phyloP scores from a whole-genome alignment of 352 stramenopile species.

The Chrysophaeum taylorii region DNA sequence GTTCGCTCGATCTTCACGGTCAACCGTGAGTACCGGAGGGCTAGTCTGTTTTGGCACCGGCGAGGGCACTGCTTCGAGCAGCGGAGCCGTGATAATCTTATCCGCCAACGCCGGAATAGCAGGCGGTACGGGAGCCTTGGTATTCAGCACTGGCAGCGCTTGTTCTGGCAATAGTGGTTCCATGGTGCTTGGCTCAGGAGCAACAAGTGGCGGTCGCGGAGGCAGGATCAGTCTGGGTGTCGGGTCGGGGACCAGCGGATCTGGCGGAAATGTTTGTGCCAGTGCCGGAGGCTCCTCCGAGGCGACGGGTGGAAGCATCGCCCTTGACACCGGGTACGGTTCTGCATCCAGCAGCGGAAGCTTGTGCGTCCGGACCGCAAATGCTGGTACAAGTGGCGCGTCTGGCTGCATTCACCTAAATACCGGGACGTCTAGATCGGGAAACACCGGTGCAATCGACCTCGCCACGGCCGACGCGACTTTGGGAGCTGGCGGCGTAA shows the following conservation, averaged over 20 bases:
- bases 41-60: neutral
- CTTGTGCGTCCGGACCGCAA: constrained; percentile 46
- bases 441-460: constrained; percentile 40
- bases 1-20: neutral
- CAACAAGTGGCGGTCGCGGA: no score
- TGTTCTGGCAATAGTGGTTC: no score
- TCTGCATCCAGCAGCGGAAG: constrained; percentile 47
- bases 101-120: neutral
- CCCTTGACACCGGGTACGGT: constrained; percentile 30
- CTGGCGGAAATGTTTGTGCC: no score
- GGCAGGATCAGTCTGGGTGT: no score
- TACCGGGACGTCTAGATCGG: constrained; percentile 42
- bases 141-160: constrained; percentile 1
- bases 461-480: constrained; percentile 10
- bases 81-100: neutral
- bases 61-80: neutral
- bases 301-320: constrained; percentile 23
- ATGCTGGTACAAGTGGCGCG: constrained; percentile 47
- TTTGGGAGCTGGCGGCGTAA: constrained; percentile 41
- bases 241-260: no score
- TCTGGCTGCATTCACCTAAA: constrained; percentile 47
- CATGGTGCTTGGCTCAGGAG: no score
- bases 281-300: no score
- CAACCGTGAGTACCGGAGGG: neutral
- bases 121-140: neutral